phyloP scores from a whole-genome alignment of 495 filamentous ascomycete genomes.

The Lasiosphaeria ovina region DNA sequence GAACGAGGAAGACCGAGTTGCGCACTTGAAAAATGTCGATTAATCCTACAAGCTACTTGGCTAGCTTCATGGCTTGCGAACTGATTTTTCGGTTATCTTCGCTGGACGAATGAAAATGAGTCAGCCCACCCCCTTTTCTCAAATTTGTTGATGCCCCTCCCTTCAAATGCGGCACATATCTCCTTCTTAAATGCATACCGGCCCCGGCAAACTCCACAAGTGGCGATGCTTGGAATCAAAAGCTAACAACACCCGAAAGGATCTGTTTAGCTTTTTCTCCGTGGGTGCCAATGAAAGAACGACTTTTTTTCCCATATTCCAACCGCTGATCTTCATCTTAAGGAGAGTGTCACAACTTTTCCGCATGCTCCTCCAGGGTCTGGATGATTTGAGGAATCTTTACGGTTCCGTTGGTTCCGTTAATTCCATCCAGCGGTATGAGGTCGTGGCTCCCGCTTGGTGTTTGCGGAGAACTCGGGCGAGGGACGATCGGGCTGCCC shows the following conservation, averaged over 20 bases:
- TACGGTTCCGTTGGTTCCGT: conserved; percentile 32
- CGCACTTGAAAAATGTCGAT: not conserved
- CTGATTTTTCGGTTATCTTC: not conserved
- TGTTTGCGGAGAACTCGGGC: conserved; percentile 35
- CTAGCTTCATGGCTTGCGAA: not conserved
- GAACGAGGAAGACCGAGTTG: too few relatives aligned
- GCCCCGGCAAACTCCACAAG: too few relatives aligned
- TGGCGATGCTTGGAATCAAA: too few relatives aligned
- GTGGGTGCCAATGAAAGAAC: not conserved
- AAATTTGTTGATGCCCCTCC: not conserved
- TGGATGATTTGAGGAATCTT: conserved; percentile 36
- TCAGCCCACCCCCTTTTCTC: conserved; percentile 3
- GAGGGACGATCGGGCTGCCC: conserved; percentile 52
- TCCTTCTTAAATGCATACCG: too few relatives aligned
- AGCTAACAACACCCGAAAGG: too few relatives aligned
- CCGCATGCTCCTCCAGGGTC: conserved; percentile 47
- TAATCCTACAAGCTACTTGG: not conserved
- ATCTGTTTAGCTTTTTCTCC: not conserved
- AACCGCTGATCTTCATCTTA: conserved; percentile 23
- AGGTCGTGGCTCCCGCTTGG: conserved; percentile 40
- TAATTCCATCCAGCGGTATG: conserved; percentile 27
- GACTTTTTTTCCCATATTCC: not conserved
- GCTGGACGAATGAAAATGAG: not conserved
- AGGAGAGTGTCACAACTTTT: conserved; percentile 44
- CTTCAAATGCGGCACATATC: not conserved